Conservation (phyloP, 1,139 yeast species). For the Sugiyamaella japonica region DNA sequence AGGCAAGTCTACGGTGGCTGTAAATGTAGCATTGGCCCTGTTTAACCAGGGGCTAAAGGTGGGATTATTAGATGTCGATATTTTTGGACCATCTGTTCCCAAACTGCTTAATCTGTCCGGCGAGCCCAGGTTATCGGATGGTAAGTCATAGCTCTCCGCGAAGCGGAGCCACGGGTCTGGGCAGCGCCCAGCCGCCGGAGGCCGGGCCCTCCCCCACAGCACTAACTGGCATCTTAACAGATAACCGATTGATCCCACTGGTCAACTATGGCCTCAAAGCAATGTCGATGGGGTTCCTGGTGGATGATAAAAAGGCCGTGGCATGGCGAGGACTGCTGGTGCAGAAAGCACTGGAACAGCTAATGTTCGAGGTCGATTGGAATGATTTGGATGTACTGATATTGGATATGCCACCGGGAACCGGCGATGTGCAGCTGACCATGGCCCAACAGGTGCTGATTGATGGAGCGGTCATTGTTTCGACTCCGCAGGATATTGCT, state of each 20-base stretch:
- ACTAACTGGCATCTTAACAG: slow-evolving; percentile 14
- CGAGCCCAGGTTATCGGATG: slow-evolving; percentile 51
- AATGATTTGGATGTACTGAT: slow-evolving; percentile 63
- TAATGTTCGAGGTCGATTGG: slow-evolving; percentile 82
- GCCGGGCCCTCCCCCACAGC: too few relatives aligned
- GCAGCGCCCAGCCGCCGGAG: too few relatives aligned
- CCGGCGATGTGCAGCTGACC: slow-evolving; percentile 85
- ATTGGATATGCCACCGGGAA: slow-evolving; percentile 89
- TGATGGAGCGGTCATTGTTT: slow-evolving; percentile 78
- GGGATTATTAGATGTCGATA: slow-evolving; percentile 77
- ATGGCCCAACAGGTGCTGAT: slow-evolving; percentile 74
- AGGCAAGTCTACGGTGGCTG: slow-evolving; percentile 56
- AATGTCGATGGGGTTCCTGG: slow-evolving; percentile 88
- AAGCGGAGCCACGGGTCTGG: not conserved
- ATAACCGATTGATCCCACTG: slow-evolving; percentile 65
- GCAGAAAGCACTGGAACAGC: slow-evolving; percentile 82
- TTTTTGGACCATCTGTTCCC: slow-evolving; percentile 84
- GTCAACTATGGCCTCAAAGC: slow-evolving; percentile 77
- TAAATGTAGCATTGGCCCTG: slow-evolving; percentile 67
- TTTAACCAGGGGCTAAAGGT: slow-evolving; percentile 55
- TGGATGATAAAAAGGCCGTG: slow-evolving; percentile 64
- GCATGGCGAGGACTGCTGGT: slow-evolving; percentile 90
- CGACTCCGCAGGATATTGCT: slow-evolving; percentile 88
- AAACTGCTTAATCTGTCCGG: slow-evolving; percentile 60
- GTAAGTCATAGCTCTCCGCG: slow-evolving; percentile 13